Base-by-base conservation (phyloP, 2,329 filamentous ascomycete genomes). In the Metarhizium rileyi region DNA sequence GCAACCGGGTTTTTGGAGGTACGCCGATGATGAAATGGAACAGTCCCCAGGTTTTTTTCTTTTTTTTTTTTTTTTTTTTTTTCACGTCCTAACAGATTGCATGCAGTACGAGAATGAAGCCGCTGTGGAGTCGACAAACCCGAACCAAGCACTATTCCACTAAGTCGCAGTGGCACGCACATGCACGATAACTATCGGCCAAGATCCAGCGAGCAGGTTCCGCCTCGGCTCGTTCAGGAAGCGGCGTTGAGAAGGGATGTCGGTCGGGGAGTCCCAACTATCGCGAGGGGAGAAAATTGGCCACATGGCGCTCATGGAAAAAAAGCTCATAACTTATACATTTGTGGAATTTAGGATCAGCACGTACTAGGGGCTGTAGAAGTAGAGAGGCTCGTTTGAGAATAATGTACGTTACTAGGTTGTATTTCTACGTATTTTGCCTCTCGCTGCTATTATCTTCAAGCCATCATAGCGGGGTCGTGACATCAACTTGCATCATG, bases 1-100 rank as follows among this genome's bases (percentile, higher is more conserved):
- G 81, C 89, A 35, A 94, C 88, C 9, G 84, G 81, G 41, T 96
- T 95, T 65, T 71, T 95, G 48, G 86, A 96, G 75, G 90, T 95
- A 72, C 69, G 81, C 69, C 38, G 36, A 35, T 18, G 4, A 18
- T 42, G 6, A 36, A n/a, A n/a, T n/a, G n/a, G n/a, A n/a, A n/a
- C n/a, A n/a, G n/a, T n/a, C n/a, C n/a, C n/a, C n/a, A n/a, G n/a
- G n/a, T n/a, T n/a, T n/a, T n/a, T n/a, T n/a, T n/a, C n/a, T n/a
- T n/a, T n/a, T n/a, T 49, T 33, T 48, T 46, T 48, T 50, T 35
- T 50, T 27, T 44, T 8, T 46, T 23, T 25, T 25, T 7, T 28
- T 18, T 23, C 44, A 4, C 22, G 27, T 22, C 22, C 55, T 64
- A 53, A 64, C 53, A 12, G 35, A 22, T n/a, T 30, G 28, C 7